These are phyloP conservation scores for Podaxis sp. DNA, from an alignment of 768 basidiomycete genomes.

Conservation along the genomic window DNA sequence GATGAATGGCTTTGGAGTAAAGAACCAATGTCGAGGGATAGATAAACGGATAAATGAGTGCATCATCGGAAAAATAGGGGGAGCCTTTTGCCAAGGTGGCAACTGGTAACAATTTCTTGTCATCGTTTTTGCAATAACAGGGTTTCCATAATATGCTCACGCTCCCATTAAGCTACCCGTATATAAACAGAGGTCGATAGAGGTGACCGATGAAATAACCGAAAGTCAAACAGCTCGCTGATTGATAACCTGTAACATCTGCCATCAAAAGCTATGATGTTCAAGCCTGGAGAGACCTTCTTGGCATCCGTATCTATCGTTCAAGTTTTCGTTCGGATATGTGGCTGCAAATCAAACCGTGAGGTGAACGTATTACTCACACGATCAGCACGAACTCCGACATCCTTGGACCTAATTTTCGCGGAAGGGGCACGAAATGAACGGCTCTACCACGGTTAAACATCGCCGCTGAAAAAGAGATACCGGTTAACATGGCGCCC, in stretches of 20 bases:
- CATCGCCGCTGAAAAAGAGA: neutral
- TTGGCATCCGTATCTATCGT: too few species aligned
- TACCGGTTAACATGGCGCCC: neutral
- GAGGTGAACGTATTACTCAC: neutral
- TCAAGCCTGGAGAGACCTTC: too few species aligned
- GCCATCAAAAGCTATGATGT: neutral
- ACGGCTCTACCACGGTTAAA: neutral
- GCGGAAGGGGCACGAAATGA: neutral
- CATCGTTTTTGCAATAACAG: neutral
- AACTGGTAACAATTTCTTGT: neutral
- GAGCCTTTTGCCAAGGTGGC: neutral
- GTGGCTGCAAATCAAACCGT: neutral
- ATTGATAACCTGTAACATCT: neutral
- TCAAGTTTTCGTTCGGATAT: neutral
- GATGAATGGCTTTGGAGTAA: neutral
- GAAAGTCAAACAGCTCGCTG: neutral
- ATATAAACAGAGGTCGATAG: neutral
- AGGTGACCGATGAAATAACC: neutral
- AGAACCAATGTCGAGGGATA: neutral
- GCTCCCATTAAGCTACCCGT: neutral
- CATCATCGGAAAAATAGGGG: neutral
- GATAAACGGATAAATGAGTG: neutral
- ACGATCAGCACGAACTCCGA: neutral
- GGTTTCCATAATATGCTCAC: neutral
- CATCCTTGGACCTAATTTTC: neutral